phyloP scores from a whole-genome alignment of 768 basidiomycete species.

The Termitomyces sp. region DNA sequence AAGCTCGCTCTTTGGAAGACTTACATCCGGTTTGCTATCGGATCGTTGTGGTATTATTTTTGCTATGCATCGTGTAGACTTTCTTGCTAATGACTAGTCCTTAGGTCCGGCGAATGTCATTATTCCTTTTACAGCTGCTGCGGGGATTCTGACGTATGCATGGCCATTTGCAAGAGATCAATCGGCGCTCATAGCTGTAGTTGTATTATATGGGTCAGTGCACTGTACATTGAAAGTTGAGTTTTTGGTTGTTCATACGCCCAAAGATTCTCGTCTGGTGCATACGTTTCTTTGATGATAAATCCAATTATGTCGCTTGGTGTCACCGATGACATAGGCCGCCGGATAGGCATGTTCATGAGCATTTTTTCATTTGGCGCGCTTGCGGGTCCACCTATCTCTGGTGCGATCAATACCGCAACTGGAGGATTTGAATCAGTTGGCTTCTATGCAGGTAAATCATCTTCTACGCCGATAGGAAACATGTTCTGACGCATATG shows the following conservation, averaged over 20 bases:
- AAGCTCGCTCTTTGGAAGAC: conserved; percentile 56
- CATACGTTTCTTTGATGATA: conserved; percentile 51
- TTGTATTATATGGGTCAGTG: conserved; percentile 58
- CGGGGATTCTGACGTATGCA: conserved; percentile 54
- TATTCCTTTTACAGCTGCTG: conserved; percentile 52
- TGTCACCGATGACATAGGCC: conserved; percentile 53
- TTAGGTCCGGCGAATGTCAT: conserved; percentile 66
- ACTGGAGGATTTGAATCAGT: conserved; percentile 50
- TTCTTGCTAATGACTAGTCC: neutral
- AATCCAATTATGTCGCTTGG: conserved; percentile 62
- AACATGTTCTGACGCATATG: neutral
- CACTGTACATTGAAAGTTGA: neutral
- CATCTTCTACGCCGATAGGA: neutral
- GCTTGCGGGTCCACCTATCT: conserved; percentile 67
- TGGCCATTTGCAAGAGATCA: conserved; percentile 62
- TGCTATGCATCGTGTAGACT: neutral
- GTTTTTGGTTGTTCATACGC: neutral
- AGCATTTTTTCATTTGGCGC: conserved; percentile 58
- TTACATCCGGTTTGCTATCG: conserved; percentile 45
- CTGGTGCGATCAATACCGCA: conserved; percentile 56
- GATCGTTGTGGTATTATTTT: conserved; percentile 45
- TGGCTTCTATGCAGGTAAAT: conserved; percentile 29
- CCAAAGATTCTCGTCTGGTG: conserved; percentile 53
- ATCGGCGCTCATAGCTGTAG: conserved; percentile 43
- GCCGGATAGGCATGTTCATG: conserved; percentile 60